These are phyloP conservation scores for Harringtonia lauricola DNA, from an alignment of 2,329 filamentous ascomycete genomes.

Conservation along the genomic window DNA sequence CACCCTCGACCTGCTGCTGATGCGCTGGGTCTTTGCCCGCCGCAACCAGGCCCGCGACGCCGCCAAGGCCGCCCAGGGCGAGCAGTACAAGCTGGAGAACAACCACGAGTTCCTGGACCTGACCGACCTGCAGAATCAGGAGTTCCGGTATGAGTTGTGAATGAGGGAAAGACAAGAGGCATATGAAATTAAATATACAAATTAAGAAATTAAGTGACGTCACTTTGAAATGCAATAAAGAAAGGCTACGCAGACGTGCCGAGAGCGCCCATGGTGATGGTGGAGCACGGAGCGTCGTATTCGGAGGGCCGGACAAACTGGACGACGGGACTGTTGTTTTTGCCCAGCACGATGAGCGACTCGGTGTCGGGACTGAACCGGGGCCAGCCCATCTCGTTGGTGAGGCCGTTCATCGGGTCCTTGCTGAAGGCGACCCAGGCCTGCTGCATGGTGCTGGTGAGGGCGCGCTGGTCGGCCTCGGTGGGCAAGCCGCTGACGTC, in stretches of 20 bases:
- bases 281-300: slow-evolving; percentile 2
- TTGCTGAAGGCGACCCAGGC: slow-evolving; percentile 29
- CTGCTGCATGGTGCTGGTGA: slow-evolving; percentile 25
- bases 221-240: no score
- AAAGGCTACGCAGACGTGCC: no score
- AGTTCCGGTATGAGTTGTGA: slow-evolving; percentile 15
- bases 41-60: slow-evolving; percentile 40
- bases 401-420: slow-evolving; percentile 24
- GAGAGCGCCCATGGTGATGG: slow-evolving; percentile 3
- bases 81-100: background rate
- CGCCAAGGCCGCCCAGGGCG: slow-evolving; percentile 20
- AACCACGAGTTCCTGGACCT: slow-evolving; percentile 20
- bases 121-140: slow-evolving; percentile 16
- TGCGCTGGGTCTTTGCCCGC: slow-evolving; percentile 2
- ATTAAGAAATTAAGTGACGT: no score
- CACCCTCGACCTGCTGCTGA: slow-evolving; percentile 1
- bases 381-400: slow-evolving; percentile 26
- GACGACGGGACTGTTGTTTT: slow-evolving; percentile 11
- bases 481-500: slow-evolving; percentile 26
- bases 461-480: slow-evolving; percentile 17
- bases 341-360: slow-evolving; percentile 17
- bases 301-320: background rate
- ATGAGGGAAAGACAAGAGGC: no score
- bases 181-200: no score
- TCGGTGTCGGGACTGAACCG: slow-evolving; percentile 15